Base-by-base conservation (phyloP, 768 basidiomycete species). In the Naematelia encephala region DNA sequence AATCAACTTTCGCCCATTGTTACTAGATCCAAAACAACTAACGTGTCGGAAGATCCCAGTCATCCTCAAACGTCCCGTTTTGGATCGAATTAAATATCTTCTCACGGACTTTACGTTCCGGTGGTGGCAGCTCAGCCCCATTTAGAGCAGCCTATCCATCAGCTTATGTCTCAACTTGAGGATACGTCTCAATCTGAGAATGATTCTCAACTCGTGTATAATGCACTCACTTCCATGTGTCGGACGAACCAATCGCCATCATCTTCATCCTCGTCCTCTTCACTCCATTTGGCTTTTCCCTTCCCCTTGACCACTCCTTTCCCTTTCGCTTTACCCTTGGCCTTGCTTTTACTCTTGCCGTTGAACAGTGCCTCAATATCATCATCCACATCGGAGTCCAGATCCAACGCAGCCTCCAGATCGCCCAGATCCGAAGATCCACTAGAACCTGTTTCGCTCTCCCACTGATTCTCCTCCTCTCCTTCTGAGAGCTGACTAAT, bases 61-160 rank as follows among this genome's bases (percentile, higher is more conserved):
- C 57, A 48, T 73, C 71, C 22, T 64, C 80, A 59, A 80, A 80
- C 47, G 78, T 66, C 3, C 86, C 89, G 64, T 86, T 78, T 12
- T 79, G 79, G 30, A 89, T 80, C 0, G 87, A 82, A 21, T 78
- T 78, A 81, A 89, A 87, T 0, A 86, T 51, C 26, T 80, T 74
- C n/a, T 85, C 85, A 56, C 80, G 78, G 57, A 77, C 74, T 64
- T 84, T 84, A 19, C 51, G 51, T 10, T 52, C 26, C 10, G 25
- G 26, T 82, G 78, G 56, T 83, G 29, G 70, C 21, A 30, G n/a
- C 34, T 49, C 25, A 48, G 42, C 5, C 77, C 8, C 26, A 86
- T 46, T 21, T 13, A 27, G 19, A 29, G 25, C 16, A 44, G 27
- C 22, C 34, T 39, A 16, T 8, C 34, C 34, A 26, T 55, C 44